Conservation (phyloP, 2,329 filamentous ascomycete species). For the Endoconidiophora polonica region DNA sequence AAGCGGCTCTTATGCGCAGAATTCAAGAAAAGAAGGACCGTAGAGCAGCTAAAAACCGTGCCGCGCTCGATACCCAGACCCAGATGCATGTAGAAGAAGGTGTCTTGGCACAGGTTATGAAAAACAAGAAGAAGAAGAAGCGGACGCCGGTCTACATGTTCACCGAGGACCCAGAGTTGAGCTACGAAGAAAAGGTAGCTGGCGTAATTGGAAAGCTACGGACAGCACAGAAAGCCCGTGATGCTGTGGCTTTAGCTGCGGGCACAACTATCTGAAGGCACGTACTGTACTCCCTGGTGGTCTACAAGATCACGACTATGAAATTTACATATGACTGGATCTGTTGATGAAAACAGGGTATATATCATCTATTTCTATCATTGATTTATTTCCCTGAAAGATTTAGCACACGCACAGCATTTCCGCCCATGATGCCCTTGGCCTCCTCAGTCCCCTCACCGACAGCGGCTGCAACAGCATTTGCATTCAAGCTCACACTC, state of each 20-base stretch:
- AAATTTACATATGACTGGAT: background rate
- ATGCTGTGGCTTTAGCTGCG: slow-evolving; percentile 15
- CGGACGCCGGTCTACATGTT: slow-evolving; percentile 12
- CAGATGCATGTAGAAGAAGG: too few relatives aligned
- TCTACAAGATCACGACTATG: background rate
- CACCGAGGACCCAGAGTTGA: slow-evolving; percentile 12
- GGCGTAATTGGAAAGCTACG: slow-evolving; percentile 22
- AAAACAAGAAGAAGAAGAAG: slow-evolving; percentile 9
- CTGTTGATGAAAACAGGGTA: background rate
- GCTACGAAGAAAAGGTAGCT: slow-evolving; percentile 14
- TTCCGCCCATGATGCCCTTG: slow-evolving; percentile 40
- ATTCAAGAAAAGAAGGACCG: slow-evolving; percentile 19
- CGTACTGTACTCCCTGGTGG: background rate
- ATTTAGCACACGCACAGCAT: slow-evolving; percentile 37
- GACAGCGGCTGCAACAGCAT: slow-evolving; percentile 37
- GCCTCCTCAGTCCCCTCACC: slow-evolving; percentile 28
- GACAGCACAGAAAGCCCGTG: slow-evolving; percentile 22
- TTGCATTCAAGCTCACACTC: slow-evolving; percentile 39
- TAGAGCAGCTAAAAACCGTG: slow-evolving; percentile 21
- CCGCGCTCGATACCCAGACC: background rate
- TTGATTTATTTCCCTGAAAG: slow-evolving; percentile 8
- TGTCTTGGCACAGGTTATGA: background rate
- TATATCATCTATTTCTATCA: background rate
- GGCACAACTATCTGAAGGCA: background rate
- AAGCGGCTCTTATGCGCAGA: slow-evolving; percentile 14